Evolutionary conservation across 2,329 filamentous ascomycete species (phyloP).

Genomic region (Rhinocladiella similis): DNA sequence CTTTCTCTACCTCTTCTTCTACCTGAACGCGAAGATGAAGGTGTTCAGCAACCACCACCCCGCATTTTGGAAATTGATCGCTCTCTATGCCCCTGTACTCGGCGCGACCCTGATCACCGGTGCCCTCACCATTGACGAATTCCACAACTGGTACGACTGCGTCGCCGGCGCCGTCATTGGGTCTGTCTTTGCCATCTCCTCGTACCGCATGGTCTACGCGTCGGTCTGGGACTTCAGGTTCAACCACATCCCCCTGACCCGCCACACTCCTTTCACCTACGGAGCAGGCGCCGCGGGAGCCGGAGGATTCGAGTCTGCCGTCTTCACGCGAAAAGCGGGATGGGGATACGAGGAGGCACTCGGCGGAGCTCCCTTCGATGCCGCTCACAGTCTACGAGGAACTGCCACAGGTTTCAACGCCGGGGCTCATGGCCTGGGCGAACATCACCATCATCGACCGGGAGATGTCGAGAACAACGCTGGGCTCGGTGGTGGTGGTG

Average conservation of each 20-base stretch:
- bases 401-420: constrained; percentile 24
- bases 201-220: constrained; percentile 68
- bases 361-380: constrained; percentile 46
- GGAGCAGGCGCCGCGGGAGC: constrained; percentile 38
- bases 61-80: constrained; percentile 70
- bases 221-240: constrained; percentile 68
- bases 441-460: constrained; percentile 4
- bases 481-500: too few species aligned
- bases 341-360: constrained; percentile 55
- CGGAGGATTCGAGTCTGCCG: constrained; percentile 52
- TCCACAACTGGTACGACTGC: constrained; percentile 76
- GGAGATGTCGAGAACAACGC: constrained; percentile 23
- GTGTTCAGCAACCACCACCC: constrained; percentile 72
- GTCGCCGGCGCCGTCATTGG: constrained; percentile 66
- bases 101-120: constrained; percentile 68
- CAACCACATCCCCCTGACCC: constrained; percentile 66
- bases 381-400: constrained; percentile 31
- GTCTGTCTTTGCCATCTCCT: constrained; percentile 62
- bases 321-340: constrained; percentile 61
- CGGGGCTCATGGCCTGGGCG: constrained; percentile 8
- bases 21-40: constrained; percentile 78
- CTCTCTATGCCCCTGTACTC: constrained; percentile 65
- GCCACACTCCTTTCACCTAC: constrained; percentile 57
- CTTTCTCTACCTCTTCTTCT: constrained; percentile 65
- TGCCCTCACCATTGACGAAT: constrained; percentile 70